These are phyloP conservation scores for Phytopythium aichiense DNA, from an alignment of 352 stramenopile species.

Conservation along the genomic window DNA sequence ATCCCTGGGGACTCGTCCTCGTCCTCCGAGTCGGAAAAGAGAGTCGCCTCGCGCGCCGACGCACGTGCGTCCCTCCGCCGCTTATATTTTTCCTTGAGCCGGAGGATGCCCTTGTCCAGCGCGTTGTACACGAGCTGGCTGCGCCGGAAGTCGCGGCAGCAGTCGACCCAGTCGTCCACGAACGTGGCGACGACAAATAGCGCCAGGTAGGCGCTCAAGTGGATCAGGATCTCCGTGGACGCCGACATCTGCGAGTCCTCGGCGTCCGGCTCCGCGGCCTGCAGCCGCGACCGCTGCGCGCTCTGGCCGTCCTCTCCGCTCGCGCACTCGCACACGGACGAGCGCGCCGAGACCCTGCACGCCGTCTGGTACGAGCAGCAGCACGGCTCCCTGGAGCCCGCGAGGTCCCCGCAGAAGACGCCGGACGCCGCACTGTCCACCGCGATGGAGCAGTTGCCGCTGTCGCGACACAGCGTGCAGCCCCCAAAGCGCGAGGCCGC, in stretches of 20 bases:
- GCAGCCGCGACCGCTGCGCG: not conserved
- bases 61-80: not conserved
- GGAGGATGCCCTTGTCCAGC: constrained; percentile 18
- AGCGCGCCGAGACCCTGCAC: constrained; percentile 55
- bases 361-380: constrained; percentile 68
- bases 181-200: constrained; percentile 33
- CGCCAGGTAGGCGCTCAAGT: constrained; percentile 31
- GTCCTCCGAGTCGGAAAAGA: constrained; percentile 10
- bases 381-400: constrained; percentile 43
- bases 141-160: constrained; percentile 28
- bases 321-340: constrained; percentile 46
- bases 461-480: constrained; percentile 52
- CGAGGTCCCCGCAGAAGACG: constrained; percentile 68
- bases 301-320: constrained; percentile 29
- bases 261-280: constrained; percentile 3
- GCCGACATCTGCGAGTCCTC: constrained; percentile 21
- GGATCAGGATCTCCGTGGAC: constrained; percentile 32
- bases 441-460: constrained; percentile 62
- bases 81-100: constrained; percentile 4
- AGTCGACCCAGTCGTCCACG: constrained; percentile 37
- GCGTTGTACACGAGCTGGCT: constrained; percentile 26
- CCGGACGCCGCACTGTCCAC: constrained; percentile 42
- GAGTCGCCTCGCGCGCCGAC: not conserved
- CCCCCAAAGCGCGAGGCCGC: constrained; percentile 16
- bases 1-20: not conserved